Base-by-base conservation (phyloP, 2,329 filamentous ascomycete genomes). In the Cladosporium velox region DNA sequence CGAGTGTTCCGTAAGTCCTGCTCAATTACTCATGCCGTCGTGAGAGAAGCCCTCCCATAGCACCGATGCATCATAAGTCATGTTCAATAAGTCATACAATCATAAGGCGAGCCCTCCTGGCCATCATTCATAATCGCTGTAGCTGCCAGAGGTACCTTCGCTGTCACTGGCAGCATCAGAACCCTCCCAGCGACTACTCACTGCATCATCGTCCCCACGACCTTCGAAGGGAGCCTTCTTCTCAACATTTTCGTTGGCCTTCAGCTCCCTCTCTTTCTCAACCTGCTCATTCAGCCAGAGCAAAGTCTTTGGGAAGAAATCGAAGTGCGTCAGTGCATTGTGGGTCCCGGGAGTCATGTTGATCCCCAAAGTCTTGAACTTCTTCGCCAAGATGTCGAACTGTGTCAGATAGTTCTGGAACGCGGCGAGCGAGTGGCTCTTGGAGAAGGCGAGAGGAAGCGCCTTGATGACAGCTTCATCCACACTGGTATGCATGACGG, bases 391-490 rank as follows among this genome's bases (percentile, higher is more conserved):
- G 3, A 14, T 8, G 8, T 38, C 32, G 21, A 59, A 4, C 18
- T 64, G 64, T 6, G 38, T 34, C n/a, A 65, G 52, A 24, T 65
- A 67, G 32, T 62, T 59, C 24, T 66, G 61, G 34, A 66, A 34
- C n/a, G 61, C 49, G 30, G 54, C 26, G 18, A 64, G 57, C 12
- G 49, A 26, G 1, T 41, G 28, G 4, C 28, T 14, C 4, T 47
- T 14, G 24, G 28, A n/a, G 58, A 67, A 63, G 26, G 58, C 15
- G 41, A 34, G 51, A 34, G 65, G 64, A 4, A 72, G 57, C 7
- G 64, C 67, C 8, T 67, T n/a, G 3, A 65, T 44, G 18, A 73
- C 65, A 8, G 57, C 65, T 11, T 67, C 62, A 64, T 74, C 72
- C 18, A 71, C 52, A 18, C 57, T 41, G n/a, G 59, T 28, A 51